Evolutionary conservation across 2,329 filamentous ascomycete species (phyloP), one percentile per base, ranked within the genome.

Genomic region (Calcarisporium arbuscula): DNA sequence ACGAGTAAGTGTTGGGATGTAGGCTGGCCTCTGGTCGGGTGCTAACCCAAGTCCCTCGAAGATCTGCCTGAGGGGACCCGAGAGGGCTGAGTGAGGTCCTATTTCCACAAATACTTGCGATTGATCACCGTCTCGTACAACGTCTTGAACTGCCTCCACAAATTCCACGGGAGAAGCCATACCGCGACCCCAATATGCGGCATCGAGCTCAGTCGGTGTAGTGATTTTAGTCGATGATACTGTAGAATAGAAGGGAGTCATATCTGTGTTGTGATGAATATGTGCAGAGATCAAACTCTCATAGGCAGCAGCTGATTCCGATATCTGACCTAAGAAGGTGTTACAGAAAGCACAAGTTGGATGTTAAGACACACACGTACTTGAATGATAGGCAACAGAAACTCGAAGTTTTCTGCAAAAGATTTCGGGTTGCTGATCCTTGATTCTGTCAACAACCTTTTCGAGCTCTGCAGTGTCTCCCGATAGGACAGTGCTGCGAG

Each of bases 401-500:
- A 35, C 33, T 14, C 18, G 27, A 5, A 35, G 12, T 6, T 20
- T 11, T 8, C 33, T 25, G 5, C 19, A 19, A 19, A 35, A 19
- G 0, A 51, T 50, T 12, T 52, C 54, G 0, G 58, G 54, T 5
- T 47, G 36, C 1, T 38, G 44, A 8, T 45, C 18, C 32, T 58
- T 50, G 26, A 65, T 48, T 1, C 39, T 40, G 2, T 44, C 44
- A 6, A 62, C 38, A 5, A 50, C 46, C 2, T 43, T 32, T 4
- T 50, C 39, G 4, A 62, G 40, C 19, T 47, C 42, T 1, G 42
- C 38, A 0, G 22, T 28, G 18, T 59, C 52, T 0, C 60, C 60
- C n/a, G 53, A 56, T 1, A 65, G 20, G 0, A 62, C 67, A 2
- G 62, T 48, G 21, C 50, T 60, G 3, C 39, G 38, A 0, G 54